phyloP scores from a whole-genome alignment of 2,329 filamentous ascomycete genomes.

The Neurospora crassa region DNA sequence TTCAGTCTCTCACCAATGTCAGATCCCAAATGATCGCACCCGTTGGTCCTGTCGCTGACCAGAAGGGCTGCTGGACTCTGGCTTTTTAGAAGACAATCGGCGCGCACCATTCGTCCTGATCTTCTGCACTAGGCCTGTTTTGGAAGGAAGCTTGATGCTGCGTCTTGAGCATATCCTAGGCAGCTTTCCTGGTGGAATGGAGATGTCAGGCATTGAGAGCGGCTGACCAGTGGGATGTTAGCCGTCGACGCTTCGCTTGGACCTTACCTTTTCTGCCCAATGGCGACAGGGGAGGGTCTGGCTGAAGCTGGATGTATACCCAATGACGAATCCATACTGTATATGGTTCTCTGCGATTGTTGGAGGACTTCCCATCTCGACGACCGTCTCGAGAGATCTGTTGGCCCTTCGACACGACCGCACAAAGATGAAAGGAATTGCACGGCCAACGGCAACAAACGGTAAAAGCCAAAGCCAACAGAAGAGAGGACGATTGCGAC shows the following conservation, averaged over 20 bases:
- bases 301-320: constrained; percentile 26
- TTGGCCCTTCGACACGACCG: neutral
- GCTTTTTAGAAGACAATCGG: neutral
- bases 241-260: constrained; percentile 30
- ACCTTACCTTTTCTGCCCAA: constrained; percentile 33
- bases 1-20: neutral
- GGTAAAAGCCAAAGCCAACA: neutral
- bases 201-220: constrained; percentile 22
- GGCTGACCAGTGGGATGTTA: constrained; percentile 36
- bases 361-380: constrained; percentile 18
- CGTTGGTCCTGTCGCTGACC: neutral
- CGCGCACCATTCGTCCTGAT: neutral
- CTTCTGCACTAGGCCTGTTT: constrained; percentile 10
- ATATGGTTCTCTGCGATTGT: constrained; percentile 17
- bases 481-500: neutral
- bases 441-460: neutral
- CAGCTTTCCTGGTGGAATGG: neutral
- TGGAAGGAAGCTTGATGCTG: constrained; percentile 7
- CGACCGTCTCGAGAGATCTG: neutral
- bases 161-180: constrained; percentile 8
- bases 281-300: constrained; percentile 21
- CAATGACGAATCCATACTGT: constrained; percentile 23
- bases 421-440: neutral
- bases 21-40: neutral
- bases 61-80: neutral